These are phyloP conservation scores for Fusarium kyushuense DNA, from an alignment of 2,329 filamentous ascomycete genomes.

Conservation along the genomic window DNA sequence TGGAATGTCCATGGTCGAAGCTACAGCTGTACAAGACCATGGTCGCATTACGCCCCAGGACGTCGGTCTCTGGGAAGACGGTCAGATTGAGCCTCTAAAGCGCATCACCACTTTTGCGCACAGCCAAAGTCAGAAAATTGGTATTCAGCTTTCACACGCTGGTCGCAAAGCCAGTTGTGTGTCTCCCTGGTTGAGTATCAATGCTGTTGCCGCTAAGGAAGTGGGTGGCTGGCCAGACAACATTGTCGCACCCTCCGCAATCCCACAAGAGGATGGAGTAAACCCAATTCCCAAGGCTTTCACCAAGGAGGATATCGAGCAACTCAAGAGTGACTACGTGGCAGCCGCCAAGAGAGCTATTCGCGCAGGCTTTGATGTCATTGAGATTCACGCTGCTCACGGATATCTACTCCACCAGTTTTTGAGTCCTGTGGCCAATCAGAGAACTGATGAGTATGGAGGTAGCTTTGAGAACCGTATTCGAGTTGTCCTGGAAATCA, in stretches of 20 bases:
- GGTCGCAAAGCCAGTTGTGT: conserved; percentile 74
- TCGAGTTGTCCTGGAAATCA: conserved; percentile 75
- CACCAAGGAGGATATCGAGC: conserved; percentile 74
- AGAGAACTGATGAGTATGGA: conserved; percentile 74
- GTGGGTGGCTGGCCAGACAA: conserved; percentile 68
- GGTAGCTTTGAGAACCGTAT: conserved; percentile 78
- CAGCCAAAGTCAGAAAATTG: conserved; percentile 79
- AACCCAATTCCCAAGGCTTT: conserved; percentile 74
- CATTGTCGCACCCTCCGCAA: conserved; percentile 62
- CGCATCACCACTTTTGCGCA: conserved; percentile 82
- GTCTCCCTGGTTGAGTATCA: conserved; percentile 71
- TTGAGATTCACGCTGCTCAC: conserved; percentile 75
- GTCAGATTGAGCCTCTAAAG: conserved; percentile 78
- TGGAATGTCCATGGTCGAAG: conserved; percentile 80
- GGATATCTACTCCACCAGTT: conserved; percentile 77
- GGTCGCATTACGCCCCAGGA: conserved; percentile 87
- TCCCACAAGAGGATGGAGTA: conserved; percentile 66
- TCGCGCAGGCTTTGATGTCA: conserved; percentile 77
- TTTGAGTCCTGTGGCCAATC: conserved; percentile 68
- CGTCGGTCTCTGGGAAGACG: conserved; percentile 84
- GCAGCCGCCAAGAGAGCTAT: conserved; percentile 70
- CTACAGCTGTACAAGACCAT: conserved; percentile 78
- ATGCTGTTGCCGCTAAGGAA: conserved; percentile 64
- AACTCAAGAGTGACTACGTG: conserved; percentile 71
- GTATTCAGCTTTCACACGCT: conserved; percentile 84